Evolutionary conservation across 352 stramenopile genomes (phyloP), one percentile per base, ranked within the genome.

Genomic region (Phytophthora sp.): DNA sequence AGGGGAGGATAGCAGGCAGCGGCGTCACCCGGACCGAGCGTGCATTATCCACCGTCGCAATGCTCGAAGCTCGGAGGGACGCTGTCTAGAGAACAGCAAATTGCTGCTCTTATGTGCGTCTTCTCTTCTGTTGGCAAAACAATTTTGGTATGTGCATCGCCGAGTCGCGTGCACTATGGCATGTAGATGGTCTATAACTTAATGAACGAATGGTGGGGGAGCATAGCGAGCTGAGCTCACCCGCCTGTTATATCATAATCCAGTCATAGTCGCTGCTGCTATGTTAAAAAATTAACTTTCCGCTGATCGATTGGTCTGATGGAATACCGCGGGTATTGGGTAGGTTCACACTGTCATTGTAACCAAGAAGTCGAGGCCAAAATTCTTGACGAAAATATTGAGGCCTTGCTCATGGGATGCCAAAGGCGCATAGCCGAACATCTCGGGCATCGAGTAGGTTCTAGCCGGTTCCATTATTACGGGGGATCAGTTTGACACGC

Each of bases 161-260:
- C 29, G 20, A 18, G 5, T 60, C 16, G 39, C 16, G 29, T 21
- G 35, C 45, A 18, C 16, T 46, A 26, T 41, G 46, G 26, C 39
- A 36, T 23, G 42, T 56, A 57, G 52, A 57, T 52, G 33, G 46
- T 69, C 61, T 35, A 68, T 72, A 72, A 72, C 20, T 68, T 72
- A 68, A 66, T 68, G 57, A 58, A 41, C 21, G 11, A 12, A 15
- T 23, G 60, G 24, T 8, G 15, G 20, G 23, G 20, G 20, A 29
- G 20, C 21, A 18, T 26, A n/a, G n/a, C n/a, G n/a, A 39, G 13
- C n/a, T 42, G 9, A 42, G 47, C 12, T n/a, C 9, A 29, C 2
- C 27, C 41, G 26, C 26, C 26, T 52, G 24, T 52, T 23, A n/a
- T 49, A 49, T 49, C 41, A 31, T 29, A 7, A 12, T 18, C n/a